These are phyloP conservation scores for Penicillium sp. DNA, from an alignment of 2,329 filamentous ascomycete species.

Conservation along the genomic window DNA sequence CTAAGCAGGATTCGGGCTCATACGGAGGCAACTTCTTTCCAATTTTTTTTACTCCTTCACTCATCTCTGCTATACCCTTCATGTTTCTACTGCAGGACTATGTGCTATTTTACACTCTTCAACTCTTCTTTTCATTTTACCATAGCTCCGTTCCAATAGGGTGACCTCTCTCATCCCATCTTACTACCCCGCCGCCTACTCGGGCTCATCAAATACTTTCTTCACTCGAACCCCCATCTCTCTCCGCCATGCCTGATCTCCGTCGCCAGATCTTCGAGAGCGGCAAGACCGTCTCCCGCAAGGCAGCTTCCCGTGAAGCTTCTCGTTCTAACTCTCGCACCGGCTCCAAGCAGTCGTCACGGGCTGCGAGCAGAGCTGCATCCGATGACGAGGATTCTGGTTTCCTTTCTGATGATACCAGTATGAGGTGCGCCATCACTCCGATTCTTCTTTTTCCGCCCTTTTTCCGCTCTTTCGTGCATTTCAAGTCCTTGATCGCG, in stretches of 20 bases:
- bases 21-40: background rate
- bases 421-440: constrained; percentile 48
- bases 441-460: constrained; percentile 1
- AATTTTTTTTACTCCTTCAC: constrained; percentile 8
- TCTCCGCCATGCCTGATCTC: constrained; percentile 44
- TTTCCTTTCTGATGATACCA: constrained; percentile 55
- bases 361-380: constrained; percentile 51
- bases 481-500: constrained; percentile 12
- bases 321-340: constrained; percentile 52
- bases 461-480: constrained; percentile 16
- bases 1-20: background rate
- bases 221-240: background rate
- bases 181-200: background rate
- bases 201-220: background rate
- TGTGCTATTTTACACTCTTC: constrained; percentile 14
- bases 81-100: constrained; percentile 15
- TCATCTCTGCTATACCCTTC: constrained; percentile 8
- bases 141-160: constrained; percentile 21
- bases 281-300: constrained; percentile 61
- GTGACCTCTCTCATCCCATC: constrained; percentile 7
- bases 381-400: constrained; percentile 57
- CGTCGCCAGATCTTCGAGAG: constrained; percentile 60
- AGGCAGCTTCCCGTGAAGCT: constrained; percentile 53
- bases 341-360: constrained; percentile 51
- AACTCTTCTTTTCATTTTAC: constrained; percentile 12